Evolutionary conservation across 257 asterid genomes (phyloP), one percentile per base, ranked within the genome.

Genomic region (Jaltomata sinuosa): DNA sequence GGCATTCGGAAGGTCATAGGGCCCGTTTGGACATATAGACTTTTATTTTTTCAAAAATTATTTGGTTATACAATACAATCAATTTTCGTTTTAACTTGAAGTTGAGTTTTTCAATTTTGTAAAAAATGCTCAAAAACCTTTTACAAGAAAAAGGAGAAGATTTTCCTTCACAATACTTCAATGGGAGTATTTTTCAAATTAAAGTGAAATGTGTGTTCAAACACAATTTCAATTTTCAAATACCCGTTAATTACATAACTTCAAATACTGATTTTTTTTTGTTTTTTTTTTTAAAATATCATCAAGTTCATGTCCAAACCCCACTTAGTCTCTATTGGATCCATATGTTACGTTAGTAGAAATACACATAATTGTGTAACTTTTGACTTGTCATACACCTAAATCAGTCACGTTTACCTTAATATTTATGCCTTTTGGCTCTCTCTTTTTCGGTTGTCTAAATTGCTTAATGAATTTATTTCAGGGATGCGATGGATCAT

Each of bases 401-500:
- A 72, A 72, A n/a, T 71, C 9, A 12, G 55, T 11, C 80, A 22
- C 12, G n/a, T 11, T 69, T 69, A 69, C 31, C 8, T 19, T 19
- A 18, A 4, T 10, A 8, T 8, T 68, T 0, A 68, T 19, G 78
- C 6, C 45, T 67, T 34, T 32, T 7, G 21, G 40, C 14, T 57
- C 76, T 65, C 45, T 29, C 18, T 25, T 0, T 34, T 8, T n/a
- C 21, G 29, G 4, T 59, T 16, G 45, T 16, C 45, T 16, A 6
- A 65, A 15, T 31, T 31, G 14, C 6, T 65, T 31, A 65, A 32
- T 31, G 45, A 7, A 62, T 16, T 29, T 7, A 15, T 57, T 84
- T 22, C 83, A 96, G 99, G 99, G 99, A 4, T 96, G 99, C 68
- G 98, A 94, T 31, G 99, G 96, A 82, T 96, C 99, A 1, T 5